phyloP scores from a whole-genome alignment of 2,329 filamentous ascomycete species.

The Paracoccidioides lutzii region DNA sequence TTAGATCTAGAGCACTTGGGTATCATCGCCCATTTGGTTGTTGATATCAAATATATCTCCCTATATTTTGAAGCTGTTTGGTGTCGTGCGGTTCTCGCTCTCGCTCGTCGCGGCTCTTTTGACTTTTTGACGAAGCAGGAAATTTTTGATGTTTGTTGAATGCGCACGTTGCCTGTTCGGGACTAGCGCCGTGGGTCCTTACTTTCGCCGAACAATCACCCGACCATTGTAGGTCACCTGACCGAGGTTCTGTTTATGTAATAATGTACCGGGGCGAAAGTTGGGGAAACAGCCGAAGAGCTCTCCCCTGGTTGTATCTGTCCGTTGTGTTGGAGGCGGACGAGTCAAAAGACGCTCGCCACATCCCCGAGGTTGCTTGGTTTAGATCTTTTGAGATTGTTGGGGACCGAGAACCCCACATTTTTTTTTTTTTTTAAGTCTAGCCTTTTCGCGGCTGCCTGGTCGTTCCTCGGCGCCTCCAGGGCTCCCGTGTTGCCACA shows the following conservation, averaged over 20 bases:
- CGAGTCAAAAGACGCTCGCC: not conserved
- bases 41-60: too few relatives aligned
- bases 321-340: too few relatives aligned
- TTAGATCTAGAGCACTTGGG: too few relatives aligned
- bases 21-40: too few relatives aligned
- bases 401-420: conserved; percentile 4
- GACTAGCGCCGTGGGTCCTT: not conserved
- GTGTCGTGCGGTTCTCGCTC: too few relatives aligned
- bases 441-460: not conserved
- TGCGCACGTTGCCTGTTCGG: not conserved
- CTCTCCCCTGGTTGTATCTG: too few relatives aligned
- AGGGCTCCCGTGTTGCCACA: too few relatives aligned
- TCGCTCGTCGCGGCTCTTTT: too few relatives aligned
- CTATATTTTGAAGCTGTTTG: too few relatives aligned
- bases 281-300: too few relatives aligned
- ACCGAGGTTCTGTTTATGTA: not conserved
- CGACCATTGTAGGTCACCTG: not conserved
- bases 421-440: conserved; percentile 3
- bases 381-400: not conserved
- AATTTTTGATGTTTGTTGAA: not conserved
- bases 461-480: not conserved
- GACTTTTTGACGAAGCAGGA: too few relatives aligned
- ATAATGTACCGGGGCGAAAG: too few relatives aligned
- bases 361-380: not conserved
- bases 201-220: not conserved